Base-by-base conservation (phyloP, 1,284 basidiomycete species). In the Rhodotorula sp. region DNA sequence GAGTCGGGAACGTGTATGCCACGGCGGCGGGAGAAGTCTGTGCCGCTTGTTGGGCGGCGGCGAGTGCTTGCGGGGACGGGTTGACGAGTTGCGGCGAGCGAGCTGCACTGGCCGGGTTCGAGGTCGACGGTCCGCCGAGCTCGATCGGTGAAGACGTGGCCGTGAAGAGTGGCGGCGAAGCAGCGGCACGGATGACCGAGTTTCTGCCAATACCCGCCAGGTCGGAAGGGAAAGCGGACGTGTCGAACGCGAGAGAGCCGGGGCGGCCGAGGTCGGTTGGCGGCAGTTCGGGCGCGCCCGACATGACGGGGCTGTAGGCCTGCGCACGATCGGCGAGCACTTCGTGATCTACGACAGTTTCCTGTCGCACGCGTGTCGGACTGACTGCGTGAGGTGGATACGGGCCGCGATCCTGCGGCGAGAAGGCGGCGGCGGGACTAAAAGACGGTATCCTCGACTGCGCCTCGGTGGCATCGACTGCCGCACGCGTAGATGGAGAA, bases 151-250 rank as follows among this genome's bases (percentile, higher is more conserved):
- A 24, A 3, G 58, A 37, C 4, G 53, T 30, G 30, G 59, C 17
- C 18, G 54, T 17, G 26, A 26, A 26, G 30, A 20, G 57, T 26
- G 58, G 44, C 12, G 30, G 26, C 4, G 53, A 49, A 10, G 30
- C 42, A 8, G 58, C 64, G 22, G 64, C 60, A 18, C 69, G 59
- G 33, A 71, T 60, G 48, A 74, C 62, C 44, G 73, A 69, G 54
- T 68, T 69, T 12, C 72, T 62, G 4, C 73, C 73, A 22, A 74
- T 55, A 15, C 73, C 73, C n/a, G 68, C 73, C 66, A 74, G 67
- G 54, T 66, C 56, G 42, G 58, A 49, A 26, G 64, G 17, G 5
- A 60, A 46, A 49, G 48, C 33, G n/a, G 37, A 48, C 30, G 42
- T 24, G 56, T 66, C 64, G 61, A 62, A 70, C 24, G 62, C 57